Evolutionary conservation across 2,329 filamentous ascomycete genomes (phyloP).

Genomic region (Phoma sp.): DNA sequence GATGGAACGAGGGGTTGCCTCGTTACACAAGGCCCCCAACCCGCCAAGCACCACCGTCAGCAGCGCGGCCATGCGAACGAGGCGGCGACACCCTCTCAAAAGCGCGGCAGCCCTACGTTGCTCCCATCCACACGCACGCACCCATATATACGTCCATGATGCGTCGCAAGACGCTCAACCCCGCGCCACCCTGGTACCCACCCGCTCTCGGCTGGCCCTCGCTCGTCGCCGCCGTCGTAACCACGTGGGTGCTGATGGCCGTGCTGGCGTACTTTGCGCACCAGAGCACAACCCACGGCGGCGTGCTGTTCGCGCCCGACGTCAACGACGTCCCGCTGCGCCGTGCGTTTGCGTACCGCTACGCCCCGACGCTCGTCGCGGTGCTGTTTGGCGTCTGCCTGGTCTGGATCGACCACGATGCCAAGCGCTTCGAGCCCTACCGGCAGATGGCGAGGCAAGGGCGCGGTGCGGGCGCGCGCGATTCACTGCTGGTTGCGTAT

Average conservation of each 20-base stretch:
- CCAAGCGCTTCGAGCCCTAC: constrained; percentile 66
- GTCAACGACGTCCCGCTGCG: constrained; percentile 49
- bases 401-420: constrained; percentile 66
- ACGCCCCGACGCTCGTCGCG: constrained; percentile 59
- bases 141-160: neutral
- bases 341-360: constrained; percentile 57
- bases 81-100: neutral
- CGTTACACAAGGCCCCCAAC: constrained; percentile 1
- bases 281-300: constrained; percentile 51
- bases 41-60: neutral
- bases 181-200: constrained; percentile 1
- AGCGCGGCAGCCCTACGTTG: neutral
- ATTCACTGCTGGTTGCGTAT: constrained; percentile 63
- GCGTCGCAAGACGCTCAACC: constrained; percentile 1
- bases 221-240: constrained; percentile 15
- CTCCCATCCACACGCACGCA: neutral
- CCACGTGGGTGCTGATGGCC: constrained; percentile 44
- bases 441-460: constrained; percentile 58
- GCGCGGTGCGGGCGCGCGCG: constrained; percentile 50
- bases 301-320: constrained; percentile 48
- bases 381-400: constrained; percentile 64
- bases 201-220: constrained; percentile 16
- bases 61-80: neutral
- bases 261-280: constrained; percentile 56
- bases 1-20: neutral